These are phyloP conservation scores for Rhizoclosmatium globosum DNA, from an alignment of 192 early-diverging fungal species.

Conservation along the genomic window DNA sequence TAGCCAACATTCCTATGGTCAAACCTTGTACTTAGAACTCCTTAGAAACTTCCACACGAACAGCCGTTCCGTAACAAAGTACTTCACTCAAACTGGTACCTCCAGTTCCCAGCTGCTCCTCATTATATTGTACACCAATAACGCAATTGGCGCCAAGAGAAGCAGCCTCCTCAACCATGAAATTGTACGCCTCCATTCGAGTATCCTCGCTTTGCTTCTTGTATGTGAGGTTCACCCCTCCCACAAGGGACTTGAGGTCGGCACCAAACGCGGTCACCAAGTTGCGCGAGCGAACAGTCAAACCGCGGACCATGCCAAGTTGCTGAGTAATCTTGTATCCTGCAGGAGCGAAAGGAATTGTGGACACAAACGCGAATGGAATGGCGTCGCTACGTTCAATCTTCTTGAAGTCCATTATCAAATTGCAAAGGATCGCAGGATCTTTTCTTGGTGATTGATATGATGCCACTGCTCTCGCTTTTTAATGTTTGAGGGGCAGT, in stretches of 20 bases:
- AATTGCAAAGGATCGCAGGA: not conserved
- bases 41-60: not conserved
- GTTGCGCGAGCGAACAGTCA: not conserved
- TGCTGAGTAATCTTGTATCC: not conserved
- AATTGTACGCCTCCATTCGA: not conserved
- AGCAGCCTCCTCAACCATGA: not conserved
- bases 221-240: not conserved
- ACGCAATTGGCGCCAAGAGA: not conserved
- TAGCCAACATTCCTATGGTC: not conserved
- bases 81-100: not conserved
- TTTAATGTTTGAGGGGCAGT: no score
- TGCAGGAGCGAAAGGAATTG: constrained; percentile 1
- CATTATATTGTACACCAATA: not conserved
- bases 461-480: no score
- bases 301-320: not conserved
- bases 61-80: constrained; percentile 3
- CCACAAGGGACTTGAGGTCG: not conserved
- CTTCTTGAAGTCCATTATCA: not conserved
- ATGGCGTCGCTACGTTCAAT: not conserved
- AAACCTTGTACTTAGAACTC: not conserved
- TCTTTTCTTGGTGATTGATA: no score
- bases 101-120: not conserved
- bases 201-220: not conserved
- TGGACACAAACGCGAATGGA: constrained; percentile 3
- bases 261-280: not conserved